Evolutionary conservation across 768 basidiomycete species (phyloP).

Genomic region (Rhodotorula toruloides): DNA sequence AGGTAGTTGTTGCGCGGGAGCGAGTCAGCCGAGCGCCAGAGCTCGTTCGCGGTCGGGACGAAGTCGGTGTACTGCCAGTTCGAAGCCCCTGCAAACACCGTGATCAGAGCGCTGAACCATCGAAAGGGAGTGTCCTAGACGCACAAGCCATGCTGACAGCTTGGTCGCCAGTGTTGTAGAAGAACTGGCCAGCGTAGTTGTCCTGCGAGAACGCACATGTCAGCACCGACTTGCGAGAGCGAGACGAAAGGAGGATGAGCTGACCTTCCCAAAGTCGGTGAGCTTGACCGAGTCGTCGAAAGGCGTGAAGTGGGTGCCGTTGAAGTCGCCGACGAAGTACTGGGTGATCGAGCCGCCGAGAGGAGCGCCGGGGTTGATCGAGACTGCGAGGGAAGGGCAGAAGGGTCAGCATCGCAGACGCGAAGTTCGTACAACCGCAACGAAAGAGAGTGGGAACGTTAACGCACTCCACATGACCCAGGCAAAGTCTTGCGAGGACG

Average conservation of each 20-base stretch:
- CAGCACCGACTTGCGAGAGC: too few relatives aligned
- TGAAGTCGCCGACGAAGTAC: conserved; percentile 41
- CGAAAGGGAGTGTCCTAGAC: too few relatives aligned
- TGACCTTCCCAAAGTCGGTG: conserved; percentile 41
- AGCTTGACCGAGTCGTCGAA: conserved; percentile 32
- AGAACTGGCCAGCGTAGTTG: conserved; percentile 44
- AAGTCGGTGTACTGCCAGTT: conserved; percentile 15
- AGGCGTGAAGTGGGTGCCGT: conserved; percentile 41
- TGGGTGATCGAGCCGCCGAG: conserved; percentile 40
- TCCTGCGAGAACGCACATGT: too few relatives aligned
- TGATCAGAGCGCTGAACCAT: background rate
- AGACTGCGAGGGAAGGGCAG: too few relatives aligned
- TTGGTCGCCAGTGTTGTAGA: conserved; percentile 16
- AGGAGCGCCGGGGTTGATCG: conserved; percentile 10
- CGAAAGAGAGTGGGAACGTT: too few relatives aligned
- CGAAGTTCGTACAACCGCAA: too few relatives aligned
- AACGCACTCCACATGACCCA: conserved; percentile 3
- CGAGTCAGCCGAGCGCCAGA: conserved; percentile 14
- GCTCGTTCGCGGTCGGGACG: conserved; percentile 11
- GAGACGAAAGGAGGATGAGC: too few relatives aligned
- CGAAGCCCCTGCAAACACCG: background rate
- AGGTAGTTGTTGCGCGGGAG: conserved; percentile 18
- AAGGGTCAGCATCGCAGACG: too few relatives aligned
- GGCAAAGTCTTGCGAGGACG: too few relatives aligned
- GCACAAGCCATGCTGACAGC: background rate